These are phyloP conservation scores for Apiotrichum porosum DNA, from an alignment of 1,284 basidiomycete genomes.

Conservation along the genomic window DNA sequence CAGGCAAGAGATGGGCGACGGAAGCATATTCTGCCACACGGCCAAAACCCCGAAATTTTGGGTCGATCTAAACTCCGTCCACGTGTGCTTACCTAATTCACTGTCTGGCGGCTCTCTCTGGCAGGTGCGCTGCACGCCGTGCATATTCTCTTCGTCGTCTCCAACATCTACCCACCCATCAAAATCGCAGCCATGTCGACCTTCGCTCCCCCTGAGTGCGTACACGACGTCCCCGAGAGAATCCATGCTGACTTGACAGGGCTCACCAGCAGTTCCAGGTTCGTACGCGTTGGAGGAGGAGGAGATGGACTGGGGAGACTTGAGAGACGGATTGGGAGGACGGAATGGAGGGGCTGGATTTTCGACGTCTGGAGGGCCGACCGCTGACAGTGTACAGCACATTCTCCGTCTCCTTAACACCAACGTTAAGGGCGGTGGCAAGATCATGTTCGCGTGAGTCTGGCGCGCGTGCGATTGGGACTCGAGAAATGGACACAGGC, in stretches of 20 bases:
- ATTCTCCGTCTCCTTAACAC: conserved; percentile 99
- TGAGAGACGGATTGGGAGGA: not conserved
- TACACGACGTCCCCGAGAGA: too few relatives aligned
- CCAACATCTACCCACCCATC: too few relatives aligned
- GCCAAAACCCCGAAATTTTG: too few relatives aligned
- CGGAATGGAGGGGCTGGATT: not conserved
- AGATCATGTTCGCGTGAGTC: conserved; percentile 78
- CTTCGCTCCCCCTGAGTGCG: too few relatives aligned
- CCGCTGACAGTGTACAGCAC: conserved; percentile 58
- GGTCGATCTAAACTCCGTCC: too few relatives aligned
- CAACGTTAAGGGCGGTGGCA: conserved; percentile 85
- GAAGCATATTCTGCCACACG: too few relatives aligned
- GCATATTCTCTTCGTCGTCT: too few relatives aligned
- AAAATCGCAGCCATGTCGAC: too few relatives aligned
- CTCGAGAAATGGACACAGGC: not conserved
- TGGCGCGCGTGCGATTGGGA: conserved; percentile 1
- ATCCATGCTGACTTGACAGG: conserved; percentile 16
- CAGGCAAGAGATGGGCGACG: too few relatives aligned
- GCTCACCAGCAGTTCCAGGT: conserved; percentile 83
- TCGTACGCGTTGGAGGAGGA: not conserved
- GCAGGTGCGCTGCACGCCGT: too few relatives aligned
- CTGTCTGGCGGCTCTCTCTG: too few relatives aligned
- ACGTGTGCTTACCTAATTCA: too few relatives aligned
- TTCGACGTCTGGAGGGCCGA: not conserved
- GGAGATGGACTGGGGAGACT: not conserved